Base-by-base conservation (phyloP, 164 flowering plant genomes). In the Nymphaea thermarum region DNA sequence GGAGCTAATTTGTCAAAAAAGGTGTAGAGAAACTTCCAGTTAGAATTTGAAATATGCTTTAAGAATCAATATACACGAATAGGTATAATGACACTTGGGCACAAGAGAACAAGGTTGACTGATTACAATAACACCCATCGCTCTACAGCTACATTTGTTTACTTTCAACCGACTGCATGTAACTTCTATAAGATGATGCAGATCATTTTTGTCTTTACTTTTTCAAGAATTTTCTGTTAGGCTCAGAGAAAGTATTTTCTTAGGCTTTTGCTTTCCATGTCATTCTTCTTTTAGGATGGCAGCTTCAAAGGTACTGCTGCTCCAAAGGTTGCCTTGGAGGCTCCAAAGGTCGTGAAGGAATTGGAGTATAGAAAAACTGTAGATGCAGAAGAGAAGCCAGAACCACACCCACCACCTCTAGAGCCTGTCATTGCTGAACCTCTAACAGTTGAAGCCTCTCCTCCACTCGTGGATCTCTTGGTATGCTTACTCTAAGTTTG, bases 401-500 rank as follows among this genome's bases (percentile, higher is more conserved):
- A 10, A n/a, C 64, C 64, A 61, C 80, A 82, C 41, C 72, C 88
- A 2, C 87, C 91, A 44, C 80, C 80, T 65, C 73, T 80, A 17
- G 91, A 83, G 79, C 87, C 87, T 63, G 55, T 47, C 55, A 6
- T 47, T 6, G 12, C 55, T 47, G 55, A 47, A 47, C 55, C 55
- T 47, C 84, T 91, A 63, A 76, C 77, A 66, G 76, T 77, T 59
- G 67, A 57, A 43, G 44, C 53, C 15, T 53, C 64, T 43, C 80
- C 84, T 71, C 84, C 84, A 70, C 87, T 92, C 16, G 64, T 17
- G 63, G 97, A 94, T 81, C 74, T 94, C 63, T 70, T 94, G 98
- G 99, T 94, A 82, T 61, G 64, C 42, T 61, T 61, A 61, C 6
- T 61, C 16, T 12, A 47, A 47, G 17, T 61, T 17, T 61, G 25